Percentiles rank a stretch among this genome's conserved stretches.
Evolutionary conservation across 2,329 filamentous ascomycete genomes (phyloP).

Genomic region (Beauveria sp.): DNA sequence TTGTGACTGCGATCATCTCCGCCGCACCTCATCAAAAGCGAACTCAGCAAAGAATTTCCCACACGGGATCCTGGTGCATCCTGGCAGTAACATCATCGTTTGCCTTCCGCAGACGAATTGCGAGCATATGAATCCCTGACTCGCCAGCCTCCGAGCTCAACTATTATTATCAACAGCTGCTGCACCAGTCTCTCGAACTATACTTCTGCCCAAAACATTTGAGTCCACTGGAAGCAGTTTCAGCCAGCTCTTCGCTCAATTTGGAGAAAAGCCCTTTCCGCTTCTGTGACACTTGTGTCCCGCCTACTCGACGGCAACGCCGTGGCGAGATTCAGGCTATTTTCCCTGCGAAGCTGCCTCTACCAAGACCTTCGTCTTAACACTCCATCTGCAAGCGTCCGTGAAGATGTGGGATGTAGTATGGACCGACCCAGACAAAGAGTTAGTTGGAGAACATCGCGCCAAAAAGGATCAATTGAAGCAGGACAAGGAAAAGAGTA

Average conservation of each 20-base stretch:
- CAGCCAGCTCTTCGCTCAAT: not conserved
- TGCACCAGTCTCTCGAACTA: not conserved
- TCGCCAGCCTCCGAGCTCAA: not conserved
- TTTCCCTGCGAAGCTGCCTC: not conserved
- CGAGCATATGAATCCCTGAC: not conserved
- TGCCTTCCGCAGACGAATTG: not conserved
- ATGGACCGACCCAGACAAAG: conserved; percentile 48
- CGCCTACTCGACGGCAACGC: not conserved
- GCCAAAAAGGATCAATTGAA: conserved; percentile 33
- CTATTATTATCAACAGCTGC: not conserved
- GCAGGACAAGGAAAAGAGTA: conserved; percentile 24
- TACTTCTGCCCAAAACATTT: not conserved
- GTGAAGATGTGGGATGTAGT: conserved; percentile 49
- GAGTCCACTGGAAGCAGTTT: not conserved
- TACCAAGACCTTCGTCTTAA: not conserved
- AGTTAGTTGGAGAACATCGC: conserved; percentile 45
- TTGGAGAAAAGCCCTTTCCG: not conserved
- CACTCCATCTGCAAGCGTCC: not conserved
- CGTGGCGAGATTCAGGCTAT: not conserved
- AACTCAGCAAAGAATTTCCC: not conserved
- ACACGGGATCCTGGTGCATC: not conserved
- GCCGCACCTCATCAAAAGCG: not conserved
- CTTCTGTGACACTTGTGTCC: not conserved
- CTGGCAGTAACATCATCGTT: not conserved
- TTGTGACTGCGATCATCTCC: conserved; percentile 5